A percentile compares a stretch with the other conserved stretches of the same genome.
These are phyloP conservation scores for Carpinus fangiana DNA, from an alignment of 306 rosid species.

Conservation along the genomic window DNA sequence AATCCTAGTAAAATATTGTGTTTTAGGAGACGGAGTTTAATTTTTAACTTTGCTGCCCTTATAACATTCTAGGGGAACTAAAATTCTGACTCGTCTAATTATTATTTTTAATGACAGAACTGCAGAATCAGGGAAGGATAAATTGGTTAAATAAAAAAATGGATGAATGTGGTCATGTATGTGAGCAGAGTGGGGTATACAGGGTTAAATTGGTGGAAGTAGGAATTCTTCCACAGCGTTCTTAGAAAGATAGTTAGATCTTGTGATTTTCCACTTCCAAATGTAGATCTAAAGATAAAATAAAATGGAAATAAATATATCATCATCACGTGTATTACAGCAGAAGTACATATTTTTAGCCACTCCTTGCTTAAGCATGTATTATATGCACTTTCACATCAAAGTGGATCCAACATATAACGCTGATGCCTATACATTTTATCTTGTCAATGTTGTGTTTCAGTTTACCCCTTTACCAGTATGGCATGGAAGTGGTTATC, in stretches of 20 bases:
- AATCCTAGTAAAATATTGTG: neutral
- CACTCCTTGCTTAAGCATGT: neutral
- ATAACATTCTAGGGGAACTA: neutral
- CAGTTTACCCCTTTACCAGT: conserved; percentile 93
- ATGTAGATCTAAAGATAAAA: neutral
- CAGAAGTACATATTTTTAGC: neutral
- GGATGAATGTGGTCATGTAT: neutral
- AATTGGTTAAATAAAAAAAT: neutral
- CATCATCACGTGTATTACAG: neutral
- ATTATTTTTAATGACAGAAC: neutral
- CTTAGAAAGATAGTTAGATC: neutral
- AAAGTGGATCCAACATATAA: neutral
- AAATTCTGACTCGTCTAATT: neutral
- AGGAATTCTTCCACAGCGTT: neutral
- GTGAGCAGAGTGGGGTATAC: neutral
- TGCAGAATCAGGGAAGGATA: neutral
- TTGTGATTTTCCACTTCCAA: neutral
- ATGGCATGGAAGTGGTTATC: conserved; percentile 88
- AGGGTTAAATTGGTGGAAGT: neutral
- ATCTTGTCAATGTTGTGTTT: conserved; percentile 26
- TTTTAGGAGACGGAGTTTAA: neutral
- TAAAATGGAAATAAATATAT: no score
- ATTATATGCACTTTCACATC: neutral
- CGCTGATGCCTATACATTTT: conserved; percentile 7
- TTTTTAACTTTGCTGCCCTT: neutral